Percentiles rank a stretch among this genome's conserved stretches.
phyloP scores from a whole-genome alignment of 306 rosid genomes.

The Datisca glomerata region DNA sequence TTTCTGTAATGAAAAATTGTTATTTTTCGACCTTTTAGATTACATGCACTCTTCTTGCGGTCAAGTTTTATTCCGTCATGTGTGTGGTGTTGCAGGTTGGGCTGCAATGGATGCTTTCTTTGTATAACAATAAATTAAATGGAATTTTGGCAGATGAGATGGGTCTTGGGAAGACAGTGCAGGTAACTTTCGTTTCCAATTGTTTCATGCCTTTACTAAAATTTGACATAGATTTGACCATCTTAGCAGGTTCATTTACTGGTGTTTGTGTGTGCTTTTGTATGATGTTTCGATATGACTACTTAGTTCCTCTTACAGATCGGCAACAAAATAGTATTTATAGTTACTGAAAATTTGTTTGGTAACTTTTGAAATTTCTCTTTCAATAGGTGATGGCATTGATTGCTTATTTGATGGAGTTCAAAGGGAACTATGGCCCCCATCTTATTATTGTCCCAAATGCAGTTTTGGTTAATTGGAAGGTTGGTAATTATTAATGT shows the following conservation, averaged over 20 bases:
- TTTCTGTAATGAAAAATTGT: constrained; percentile 19
- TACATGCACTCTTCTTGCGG: background rate
- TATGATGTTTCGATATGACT: no score
- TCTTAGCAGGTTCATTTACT: no score
- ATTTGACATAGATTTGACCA: no score
- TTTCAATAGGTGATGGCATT: constrained; percentile 86
- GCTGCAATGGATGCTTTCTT: constrained; percentile 97
- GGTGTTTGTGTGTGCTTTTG: no score
- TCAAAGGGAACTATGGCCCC: constrained; percentile 98
- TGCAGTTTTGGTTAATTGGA: constrained; percentile 99
- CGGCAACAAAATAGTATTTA: no score
- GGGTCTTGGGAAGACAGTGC: constrained; percentile 99
- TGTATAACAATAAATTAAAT: constrained; percentile 94
- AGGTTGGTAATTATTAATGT: constrained; percentile 32
- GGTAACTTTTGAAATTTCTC: constrained; percentile 2
- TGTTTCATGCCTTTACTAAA: no score
- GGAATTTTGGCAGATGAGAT: constrained; percentile 98
- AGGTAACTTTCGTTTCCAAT: constrained; percentile 39
- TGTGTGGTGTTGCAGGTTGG: constrained; percentile 60
- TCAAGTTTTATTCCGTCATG: constrained; percentile 3
- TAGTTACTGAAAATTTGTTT: constrained; percentile 2
- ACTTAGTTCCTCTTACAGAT: no score
- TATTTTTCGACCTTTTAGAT: constrained; percentile 7
- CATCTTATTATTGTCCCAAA: constrained; percentile 98
- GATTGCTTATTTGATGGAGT: constrained; percentile 97